These are phyloP conservation scores for Acacia confusa DNA, from an alignment of 306 rosid genomes.

Conservation along the genomic window DNA sequence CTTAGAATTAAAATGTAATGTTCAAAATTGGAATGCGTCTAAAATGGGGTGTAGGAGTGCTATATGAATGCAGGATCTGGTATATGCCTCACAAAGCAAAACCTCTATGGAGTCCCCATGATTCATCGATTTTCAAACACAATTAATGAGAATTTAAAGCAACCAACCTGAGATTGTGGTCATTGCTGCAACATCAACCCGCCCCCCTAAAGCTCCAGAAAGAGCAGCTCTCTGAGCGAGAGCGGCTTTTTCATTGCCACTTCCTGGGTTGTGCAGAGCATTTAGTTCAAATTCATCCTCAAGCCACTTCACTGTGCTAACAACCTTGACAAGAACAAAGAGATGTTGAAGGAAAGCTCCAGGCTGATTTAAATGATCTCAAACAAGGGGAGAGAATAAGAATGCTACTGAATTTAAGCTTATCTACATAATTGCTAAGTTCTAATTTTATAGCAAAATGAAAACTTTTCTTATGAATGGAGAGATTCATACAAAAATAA, in stretches of 20 bases:
- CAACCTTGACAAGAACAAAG: conserved; percentile 64
- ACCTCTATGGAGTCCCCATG: conserved; percentile 21
- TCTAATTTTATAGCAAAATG: conserved; percentile 11
- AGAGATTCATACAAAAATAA: not conserved
- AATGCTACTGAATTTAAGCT: conserved; percentile 11
- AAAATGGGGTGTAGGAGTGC: conserved; percentile 14
- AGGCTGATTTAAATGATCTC: conserved; percentile 2
- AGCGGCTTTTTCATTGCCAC: conserved; percentile 97
- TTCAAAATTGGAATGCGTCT: conserved; percentile 24
- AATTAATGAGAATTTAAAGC: conserved; percentile 25
- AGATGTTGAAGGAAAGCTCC: conserved; percentile 24
- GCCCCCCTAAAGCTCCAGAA: conserved; percentile 95
- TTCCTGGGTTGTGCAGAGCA: conserved; percentile 96
- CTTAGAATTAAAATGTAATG: conserved; percentile 15
- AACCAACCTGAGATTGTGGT: conserved; percentile 84
- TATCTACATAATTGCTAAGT: not conserved
- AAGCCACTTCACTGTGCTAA: conserved; percentile 98
- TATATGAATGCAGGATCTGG: conserved; percentile 18
- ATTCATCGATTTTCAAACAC: conserved; percentile 12
- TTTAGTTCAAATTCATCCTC: conserved; percentile 97
- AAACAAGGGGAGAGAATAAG: conserved; percentile 2
- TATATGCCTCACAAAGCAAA: not conserved
- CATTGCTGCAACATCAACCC: conserved; percentile 86
- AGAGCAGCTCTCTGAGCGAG: conserved; percentile 87
- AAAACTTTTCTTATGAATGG: not conserved